Evolutionary conservation across 2,329 filamentous ascomycete species (phyloP), one percentile per base, ranked within the genome.

Genomic region (Colletotrichum tabaci): DNA sequence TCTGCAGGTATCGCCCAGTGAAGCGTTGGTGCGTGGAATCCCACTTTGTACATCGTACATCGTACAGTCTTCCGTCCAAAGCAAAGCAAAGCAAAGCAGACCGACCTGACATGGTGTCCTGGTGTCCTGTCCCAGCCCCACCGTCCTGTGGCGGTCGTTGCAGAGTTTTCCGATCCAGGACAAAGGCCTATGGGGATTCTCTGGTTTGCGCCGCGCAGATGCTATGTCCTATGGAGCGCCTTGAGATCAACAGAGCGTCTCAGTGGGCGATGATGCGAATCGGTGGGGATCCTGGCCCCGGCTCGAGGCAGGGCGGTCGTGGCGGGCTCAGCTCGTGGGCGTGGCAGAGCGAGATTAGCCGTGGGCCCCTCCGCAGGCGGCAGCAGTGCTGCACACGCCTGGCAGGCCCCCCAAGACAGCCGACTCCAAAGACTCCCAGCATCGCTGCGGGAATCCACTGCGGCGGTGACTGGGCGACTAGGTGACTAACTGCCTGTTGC

Each of bases 141-240:
- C 62, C 30, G 55, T 47, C 55, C 40, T 30, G 55, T 44, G 44
- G 63, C 61, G 40, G 67, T 56, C 53, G 68, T 67, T 63, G 68
- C 68, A 67, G 68, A 71, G 68, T 71, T 71, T 71, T 67, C 68
- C 64, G 64, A 67, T 67, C 42, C 42, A 63, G 57, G 50, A 35
- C 49, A 61, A 47, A 64, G 50, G 53, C 47, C 47, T 40, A 67
- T 56, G 67, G 50, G 26, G 60, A 63, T 49, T 61, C 21, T 44
- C 26, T 53, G 13, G 15, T 30, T 35, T 44, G 50, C 23, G 44
- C n/a, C 53, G 46, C 38, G 47, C 15, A 53, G 61, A 21, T 44
- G 53, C 56, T 47, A 35, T 50, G 49, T 44, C 53, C 56, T 47
- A 35, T 50, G 49, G 58, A 30, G 46, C 42, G 10, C 23, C 50